phyloP scores from a whole-genome alignment of 139 green algal genomes.

The Closterium sp. region DNA sequence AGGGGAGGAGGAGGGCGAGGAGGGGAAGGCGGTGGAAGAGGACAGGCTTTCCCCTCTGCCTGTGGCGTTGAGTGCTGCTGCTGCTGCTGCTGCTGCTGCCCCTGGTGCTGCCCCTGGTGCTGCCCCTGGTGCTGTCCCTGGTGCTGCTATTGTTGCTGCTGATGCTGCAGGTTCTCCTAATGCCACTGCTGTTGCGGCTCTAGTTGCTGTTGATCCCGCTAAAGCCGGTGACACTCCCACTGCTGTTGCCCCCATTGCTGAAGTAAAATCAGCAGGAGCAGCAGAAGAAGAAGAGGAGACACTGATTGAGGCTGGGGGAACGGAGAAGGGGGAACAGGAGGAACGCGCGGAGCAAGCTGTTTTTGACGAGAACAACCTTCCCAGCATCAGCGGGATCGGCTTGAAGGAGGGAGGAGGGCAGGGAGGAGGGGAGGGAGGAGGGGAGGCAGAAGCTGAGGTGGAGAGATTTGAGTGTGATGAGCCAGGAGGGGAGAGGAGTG shows the following conservation, averaged over 20 bases:
- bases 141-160: neutral
- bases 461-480: neutral
- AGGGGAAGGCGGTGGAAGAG: neutral
- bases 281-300: neutral
- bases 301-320: neutral
- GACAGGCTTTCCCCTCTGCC: neutral
- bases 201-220: neutral
- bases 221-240: neutral
- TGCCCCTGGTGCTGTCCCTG: too few species aligned
- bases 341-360: neutral
- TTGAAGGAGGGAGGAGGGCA: neutral
- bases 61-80: neutral
- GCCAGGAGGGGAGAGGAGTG: neutral
- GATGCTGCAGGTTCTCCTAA: neutral
- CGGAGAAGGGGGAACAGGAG: neutral
- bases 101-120: neutral
- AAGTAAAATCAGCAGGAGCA: neutral
- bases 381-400: neutral
- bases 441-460: neutral
- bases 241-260: neutral
- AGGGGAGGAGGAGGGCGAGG: neutral
- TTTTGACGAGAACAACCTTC: neutral
- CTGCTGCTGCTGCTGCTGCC: neutral
- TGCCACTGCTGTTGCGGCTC: neutral
- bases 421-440: neutral